Base-by-base conservation (phyloP, 805 yeast species). In the Yarrowia phangngaensis region DNA sequence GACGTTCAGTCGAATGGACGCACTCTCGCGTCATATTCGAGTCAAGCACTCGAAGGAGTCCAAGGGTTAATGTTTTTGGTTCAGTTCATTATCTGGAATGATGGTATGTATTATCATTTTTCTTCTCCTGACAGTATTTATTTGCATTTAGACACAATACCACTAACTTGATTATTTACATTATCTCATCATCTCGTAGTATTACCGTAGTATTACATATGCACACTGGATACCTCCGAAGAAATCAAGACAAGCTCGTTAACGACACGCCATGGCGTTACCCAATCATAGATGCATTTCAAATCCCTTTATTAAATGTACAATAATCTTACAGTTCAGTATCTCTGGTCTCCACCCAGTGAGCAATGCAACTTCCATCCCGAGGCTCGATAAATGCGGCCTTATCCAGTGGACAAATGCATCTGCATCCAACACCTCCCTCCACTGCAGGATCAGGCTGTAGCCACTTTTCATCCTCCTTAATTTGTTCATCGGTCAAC, bases 1-100 rank as follows among this genome's bases (percentile, higher is more conserved):
- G 70, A 87, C 95, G 1, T 90, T 92, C 61, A 84, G 95, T 50
- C 77, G 98, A 54, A 83, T 88, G 62, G 98, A 90, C 67, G 97
- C 98, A 1, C 73, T 90, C 54, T 85, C 95, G 13, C 79, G 97
- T 63, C 98, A 90, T 65, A 80, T 89, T 54, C 80, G 94, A 59
- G 90, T 88, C 35, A 88, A 92, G 69, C 97, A 89, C 69, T 40
- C 55, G 15, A 35, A 35, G 45, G 45, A 38, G 19, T 26, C 43
- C 30, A 35, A 35, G 43, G 43, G 9, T 2, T 35, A n/a, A 35
- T 17, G n/a, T 17, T 16, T 35, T 31, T 38, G n/a, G n/a, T n/a
- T n/a, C n/a, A n/a, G n/a, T n/a, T n/a, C n/a, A n/a, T n/a, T n/a
- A n/a, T n/a, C n/a, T n/a, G n/a, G n/a, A 32, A 38, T 38, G 45